Evolutionary conservation across 345 rosid genomes (phyloP), one percentile per base, ranked within the genome.

Genomic region (Salix udensis): DNA sequence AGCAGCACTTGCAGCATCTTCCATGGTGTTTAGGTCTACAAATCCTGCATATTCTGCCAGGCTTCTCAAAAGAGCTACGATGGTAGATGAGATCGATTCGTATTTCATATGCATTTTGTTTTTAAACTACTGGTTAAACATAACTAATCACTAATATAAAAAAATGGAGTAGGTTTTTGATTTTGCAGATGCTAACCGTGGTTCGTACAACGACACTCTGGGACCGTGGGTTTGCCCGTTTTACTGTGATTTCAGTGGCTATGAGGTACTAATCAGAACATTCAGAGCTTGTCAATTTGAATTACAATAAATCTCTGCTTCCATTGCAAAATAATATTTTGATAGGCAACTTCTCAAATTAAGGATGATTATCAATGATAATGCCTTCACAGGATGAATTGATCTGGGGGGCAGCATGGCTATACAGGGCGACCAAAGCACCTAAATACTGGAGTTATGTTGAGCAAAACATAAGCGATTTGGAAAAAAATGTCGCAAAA

Each of bases 391-490:
- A 80, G 83, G 83, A 80, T 34, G 83, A 80, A 55, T 68, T 80
- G 70, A 48, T 80, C 1, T 80, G 80, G 79, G 80, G 50, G 23
- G 79, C 80, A 16, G 83, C 83, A 24, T 80, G 83, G 83, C 39
- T 80, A 15, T 80, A 50, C 28, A 76, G 24, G 69, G 83, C 80
- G 5, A 76, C 83, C 1, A 83, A 75, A 62, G 70, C 62, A 4
- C 50, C 79, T 50, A n/a, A 26, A 48, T 94, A 94, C 79, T 84
- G 89, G 86, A 77, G 74, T 16, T 91, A 85, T 62, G 81, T 75
- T 40, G 71, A 28, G 31, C 58, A 72, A 55, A 89, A 88, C 70
- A 69, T 61, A 23, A 73, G 76, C 46, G 62, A 84, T 52, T 67
- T 82, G 66, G 78, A 76, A 28, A 79, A 74, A 24, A 16, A 55